Conservation (phyloP, 495 filamentous ascomycete genomes). For the Annulohypoxylon nitens region DNA sequence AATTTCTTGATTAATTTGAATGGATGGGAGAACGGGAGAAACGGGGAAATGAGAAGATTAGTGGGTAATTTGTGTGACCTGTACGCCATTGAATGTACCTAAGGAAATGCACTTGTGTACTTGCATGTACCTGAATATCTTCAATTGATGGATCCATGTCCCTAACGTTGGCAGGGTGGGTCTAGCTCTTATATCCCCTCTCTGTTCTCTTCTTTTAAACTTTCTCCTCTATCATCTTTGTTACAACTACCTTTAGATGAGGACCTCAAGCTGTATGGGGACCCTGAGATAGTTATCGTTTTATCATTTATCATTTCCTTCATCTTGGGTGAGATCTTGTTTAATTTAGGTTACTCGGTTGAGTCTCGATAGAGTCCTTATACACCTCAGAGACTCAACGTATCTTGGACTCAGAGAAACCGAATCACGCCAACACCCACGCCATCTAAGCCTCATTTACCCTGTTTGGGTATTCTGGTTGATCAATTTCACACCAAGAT, state of each 20-base stretch:
- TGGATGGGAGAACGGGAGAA: neutral
- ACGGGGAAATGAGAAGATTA: neutral
- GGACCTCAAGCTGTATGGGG: neutral
- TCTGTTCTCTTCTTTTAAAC: neutral
- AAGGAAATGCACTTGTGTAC: neutral
- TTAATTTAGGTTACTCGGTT: neutral
- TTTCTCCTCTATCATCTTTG: neutral
- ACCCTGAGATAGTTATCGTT: neutral
- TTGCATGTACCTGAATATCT: neutral
- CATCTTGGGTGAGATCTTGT: neutral
- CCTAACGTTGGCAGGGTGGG: neutral
- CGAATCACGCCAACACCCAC: neutral
- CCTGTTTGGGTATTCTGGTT: neutral
- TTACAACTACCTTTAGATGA: neutral
- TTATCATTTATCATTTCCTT: neutral
- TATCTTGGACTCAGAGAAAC: neutral
- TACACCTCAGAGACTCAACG: neutral
- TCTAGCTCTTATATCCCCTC: neutral
- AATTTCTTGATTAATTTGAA: neutral
- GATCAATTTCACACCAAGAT: neutral
- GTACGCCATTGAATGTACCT: neutral
- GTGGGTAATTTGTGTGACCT: neutral
- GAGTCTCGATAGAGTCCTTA: neutral
- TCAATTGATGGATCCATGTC: neutral
- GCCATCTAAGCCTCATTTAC: slow-evolving; percentile 8